Percentiles rank a stretch among this genome's conserved stretches.
phyloP scores from a whole-genome alignment of 1,139 yeast genomes.

The Nakaseomyces glabratus region DNA sequence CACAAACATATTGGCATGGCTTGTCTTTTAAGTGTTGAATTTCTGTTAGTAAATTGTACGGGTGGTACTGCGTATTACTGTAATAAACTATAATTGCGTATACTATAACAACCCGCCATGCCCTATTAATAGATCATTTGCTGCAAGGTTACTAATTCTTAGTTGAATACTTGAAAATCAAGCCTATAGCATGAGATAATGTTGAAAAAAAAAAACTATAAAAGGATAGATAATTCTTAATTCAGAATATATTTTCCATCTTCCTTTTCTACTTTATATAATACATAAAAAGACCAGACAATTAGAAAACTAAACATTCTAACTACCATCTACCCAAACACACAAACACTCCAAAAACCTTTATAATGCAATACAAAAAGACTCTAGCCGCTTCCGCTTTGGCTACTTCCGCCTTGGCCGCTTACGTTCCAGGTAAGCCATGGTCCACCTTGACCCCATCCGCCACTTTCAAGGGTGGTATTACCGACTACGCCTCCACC shows the following conservation, averaged over 20 bases:
- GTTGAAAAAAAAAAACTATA: conserved; percentile 1
- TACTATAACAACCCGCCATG: too few relatives aligned
- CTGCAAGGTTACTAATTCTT: too few relatives aligned
- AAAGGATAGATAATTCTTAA: neutral
- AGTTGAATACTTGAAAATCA: too few relatives aligned
- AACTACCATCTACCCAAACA: neutral
- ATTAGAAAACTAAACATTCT: neutral
- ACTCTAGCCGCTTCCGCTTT: conserved; percentile 32
- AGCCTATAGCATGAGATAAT: too few relatives aligned
- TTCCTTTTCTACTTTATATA: neutral
- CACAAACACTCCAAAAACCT: conserved; percentile 17
- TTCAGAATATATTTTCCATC: neutral
- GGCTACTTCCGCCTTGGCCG: conserved; percentile 31
- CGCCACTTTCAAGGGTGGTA: conserved; percentile 29
- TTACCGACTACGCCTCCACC: conserved; percentile 37
- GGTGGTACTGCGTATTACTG: too few relatives aligned
- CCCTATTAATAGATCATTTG: too few relatives aligned
- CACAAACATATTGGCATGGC: too few relatives aligned
- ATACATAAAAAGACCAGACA: neutral
- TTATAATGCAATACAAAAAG: conserved; percentile 28
- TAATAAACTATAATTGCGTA: too few relatives aligned
- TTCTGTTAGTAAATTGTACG: too few relatives aligned
- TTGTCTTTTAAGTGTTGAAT: too few relatives aligned
- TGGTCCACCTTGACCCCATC: conserved; percentile 34
- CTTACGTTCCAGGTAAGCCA: conserved; percentile 38